Percentiles rank a stretch among this genome's conserved stretches.
Conservation (phyloP, 345 rosid species). For the Cardamine occulta region DNA sequence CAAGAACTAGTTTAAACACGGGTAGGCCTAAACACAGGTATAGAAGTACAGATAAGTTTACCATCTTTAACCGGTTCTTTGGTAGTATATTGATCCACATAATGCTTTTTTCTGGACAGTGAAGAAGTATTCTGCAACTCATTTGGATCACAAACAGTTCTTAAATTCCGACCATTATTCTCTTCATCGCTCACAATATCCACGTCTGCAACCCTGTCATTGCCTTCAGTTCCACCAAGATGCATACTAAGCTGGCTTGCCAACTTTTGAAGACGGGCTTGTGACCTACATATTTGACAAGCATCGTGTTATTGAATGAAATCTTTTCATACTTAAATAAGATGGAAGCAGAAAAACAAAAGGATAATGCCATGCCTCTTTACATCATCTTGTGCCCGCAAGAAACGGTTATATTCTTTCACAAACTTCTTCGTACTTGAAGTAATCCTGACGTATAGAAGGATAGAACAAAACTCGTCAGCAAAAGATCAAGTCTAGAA, state of each 20-base stretch:
- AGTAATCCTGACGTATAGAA: slow-evolving; percentile 58
- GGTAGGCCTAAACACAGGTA: not conserved
- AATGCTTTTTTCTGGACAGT: slow-evolving; percentile 49
- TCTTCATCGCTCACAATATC: slow-evolving; percentile 72
- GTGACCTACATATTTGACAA: slow-evolving; percentile 59
- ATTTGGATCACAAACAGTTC: slow-evolving; percentile 40
- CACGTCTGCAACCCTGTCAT: slow-evolving; percentile 66
- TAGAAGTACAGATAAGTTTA: slow-evolving; percentile 16
- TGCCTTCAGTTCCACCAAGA: slow-evolving; percentile 51
- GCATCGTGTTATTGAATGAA: slow-evolving; percentile 18
- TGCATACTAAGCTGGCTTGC: slow-evolving; percentile 70
- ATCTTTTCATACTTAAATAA: slow-evolving; percentile 1
- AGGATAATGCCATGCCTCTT: slow-evolving; percentile 55
- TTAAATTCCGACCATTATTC: slow-evolving; percentile 44
- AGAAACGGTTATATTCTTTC: slow-evolving; percentile 63
- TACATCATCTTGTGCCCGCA: slow-evolving; percentile 69
- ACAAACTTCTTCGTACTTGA: slow-evolving; percentile 79
- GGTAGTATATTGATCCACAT: slow-evolving; percentile 40
- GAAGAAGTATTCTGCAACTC: slow-evolving; percentile 50
- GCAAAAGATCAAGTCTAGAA: slow-evolving; percentile 27
- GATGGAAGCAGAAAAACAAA: slow-evolving; percentile 16
- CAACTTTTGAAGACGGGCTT: slow-evolving; percentile 68
- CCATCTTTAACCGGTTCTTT: slow-evolving; percentile 54
- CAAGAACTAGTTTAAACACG: not conserved
- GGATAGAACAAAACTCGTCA: slow-evolving; percentile 33